Percentiles rank a stretch among this genome's conserved stretches.
Conservation (phyloP, 805 yeast species). For the Komagataella pseudopastoris region DNA sequence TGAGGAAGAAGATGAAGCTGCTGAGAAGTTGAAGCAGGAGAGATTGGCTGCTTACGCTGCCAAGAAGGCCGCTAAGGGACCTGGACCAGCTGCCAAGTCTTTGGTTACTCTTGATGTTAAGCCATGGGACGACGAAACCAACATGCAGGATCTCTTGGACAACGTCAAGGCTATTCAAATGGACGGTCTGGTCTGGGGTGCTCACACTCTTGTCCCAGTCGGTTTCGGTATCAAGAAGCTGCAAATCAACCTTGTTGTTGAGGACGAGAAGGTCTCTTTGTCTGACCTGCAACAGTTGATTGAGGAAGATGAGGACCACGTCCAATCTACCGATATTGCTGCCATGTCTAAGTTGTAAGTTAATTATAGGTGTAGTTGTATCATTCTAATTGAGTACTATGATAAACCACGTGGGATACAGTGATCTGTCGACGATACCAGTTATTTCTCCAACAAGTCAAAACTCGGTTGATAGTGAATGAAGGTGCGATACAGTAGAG, state of each 20-base stretch:
- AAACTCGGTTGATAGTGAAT: too few species aligned
- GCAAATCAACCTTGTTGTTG: conserved; percentile 96
- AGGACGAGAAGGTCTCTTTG: conserved; percentile 90
- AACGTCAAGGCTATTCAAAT: conserved; percentile 72
- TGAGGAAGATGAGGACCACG: conserved; percentile 96
- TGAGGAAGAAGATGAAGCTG: conserved; percentile 92
- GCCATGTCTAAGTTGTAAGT: conserved; percentile 95
- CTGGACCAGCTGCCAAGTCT: conserved; percentile 98
- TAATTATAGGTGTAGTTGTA: not conserved
- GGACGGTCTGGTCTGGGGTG: conserved; percentile 99
- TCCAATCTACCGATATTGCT: conserved; percentile 96
- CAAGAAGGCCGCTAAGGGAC: conserved; percentile 93
- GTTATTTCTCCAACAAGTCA: too few species aligned
- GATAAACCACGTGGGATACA: not conserved
- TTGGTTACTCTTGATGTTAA: conserved; percentile 93
- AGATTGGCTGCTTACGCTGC: conserved; percentile 97
- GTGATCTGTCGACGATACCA: not conserved
- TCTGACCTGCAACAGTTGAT: conserved; percentile 71
- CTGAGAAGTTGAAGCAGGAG: conserved; percentile 94
- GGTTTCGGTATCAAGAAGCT: conserved; percentile 99
- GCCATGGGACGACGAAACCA: conserved; percentile 99
- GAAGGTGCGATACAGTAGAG: too few species aligned
- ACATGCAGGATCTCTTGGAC: conserved; percentile 77
- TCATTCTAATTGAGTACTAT: not conserved
- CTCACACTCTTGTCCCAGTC: conserved; percentile 86